Base-by-base conservation (phyloP, 2,329 filamentous ascomycete genomes). In the Aureobasidium sp. region DNA sequence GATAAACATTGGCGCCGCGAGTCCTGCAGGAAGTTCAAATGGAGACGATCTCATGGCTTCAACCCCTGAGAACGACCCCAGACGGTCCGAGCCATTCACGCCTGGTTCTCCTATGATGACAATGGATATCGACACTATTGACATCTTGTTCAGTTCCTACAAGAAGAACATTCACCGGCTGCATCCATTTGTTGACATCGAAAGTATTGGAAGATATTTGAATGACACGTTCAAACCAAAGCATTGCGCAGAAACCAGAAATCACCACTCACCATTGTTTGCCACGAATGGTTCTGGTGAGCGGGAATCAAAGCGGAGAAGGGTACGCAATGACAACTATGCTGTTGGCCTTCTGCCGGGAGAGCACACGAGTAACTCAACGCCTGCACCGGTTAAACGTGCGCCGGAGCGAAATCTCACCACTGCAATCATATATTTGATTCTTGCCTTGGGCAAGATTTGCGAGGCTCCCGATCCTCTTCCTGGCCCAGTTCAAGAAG, bases 391-490 rank as follows among this genome's bases (percentile, higher is more conserved):
- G 15, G 4, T n/a, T n/a, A 59, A 44, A 27, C 44, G 44, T n/a
- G 25, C 32, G 9, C 59, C 59, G 11, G 59, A 61, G 6, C 55
- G 59, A 11, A 55, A 88, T 7, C 85, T 94, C 16, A 83, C 86
- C 59, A 96, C 90, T 66, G 91, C 91, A 0, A 81, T 97, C 42
- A 84, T 97, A 1, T 80, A 97, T 2, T 79, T 93, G 4, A 85
- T 96, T 0, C 79, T 97, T 59, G 93, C 93, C 0, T 77, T 99
- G 6, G 94, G 94, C 21, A 91, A 91, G 69, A 88, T 97, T 11
- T 93, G 90, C 68, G 73, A 79, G 63, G 75, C 80, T 63, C 76
- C 76, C 48, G 70, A 76, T 3, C 76, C 77, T n/a, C 68, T 87
- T 11, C 82, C 82, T 21, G 79, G 78, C 2, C 78, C 87, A 2